Evolutionary conservation across 2,329 filamentous ascomycete genomes (phyloP), one percentile per base, ranked within the genome.

Genomic region (Alternaria alternata): DNA sequence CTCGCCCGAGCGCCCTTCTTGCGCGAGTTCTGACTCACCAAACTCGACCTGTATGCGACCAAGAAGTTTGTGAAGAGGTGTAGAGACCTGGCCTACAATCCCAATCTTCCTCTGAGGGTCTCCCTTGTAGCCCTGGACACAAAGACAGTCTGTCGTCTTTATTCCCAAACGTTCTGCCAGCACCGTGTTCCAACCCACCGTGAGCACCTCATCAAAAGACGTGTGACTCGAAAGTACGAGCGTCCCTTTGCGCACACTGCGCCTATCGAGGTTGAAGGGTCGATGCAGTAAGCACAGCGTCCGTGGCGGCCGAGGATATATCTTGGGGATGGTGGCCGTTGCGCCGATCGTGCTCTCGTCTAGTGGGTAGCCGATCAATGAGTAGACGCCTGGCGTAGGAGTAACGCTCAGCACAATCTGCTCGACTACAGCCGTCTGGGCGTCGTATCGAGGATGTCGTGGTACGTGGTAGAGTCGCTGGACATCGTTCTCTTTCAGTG

Each of bases 91-190:
- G 1, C 76, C 75, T 3, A 80, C 62, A n/a, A 80, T 71, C 11
- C 79, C 78, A 55, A 80, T 78, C 46, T 68, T 76, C 30, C 78
- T 68, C 18, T 75, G 70, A 6, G 74, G 54, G 51, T 80, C 75
- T 18, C 74, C 75, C 57, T 79, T 80, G 61, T 80, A 80, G 11
- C 79, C 78, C 55, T 78, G 74, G 5, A 80, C 64, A 55, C 76
- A 78, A 4, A 75, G 51, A 39, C 72, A 72, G 26, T 69, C 61
- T 0, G 43, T 49, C 4, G 73, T 53, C 30, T 72, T 61, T 48
- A 81, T 63, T 4, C 72, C 74, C 9, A 80, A 59, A 4, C 72
- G 71, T 42, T 41, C 62, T 18, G 77, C 77, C 18, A 80, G 62
- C 6, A 67, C 66, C 4, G 65, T 54, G 43, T 81, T 81, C 71